phyloP scores from a whole-genome alignment of 306 rosid species.

The Quercus variabilis region DNA sequence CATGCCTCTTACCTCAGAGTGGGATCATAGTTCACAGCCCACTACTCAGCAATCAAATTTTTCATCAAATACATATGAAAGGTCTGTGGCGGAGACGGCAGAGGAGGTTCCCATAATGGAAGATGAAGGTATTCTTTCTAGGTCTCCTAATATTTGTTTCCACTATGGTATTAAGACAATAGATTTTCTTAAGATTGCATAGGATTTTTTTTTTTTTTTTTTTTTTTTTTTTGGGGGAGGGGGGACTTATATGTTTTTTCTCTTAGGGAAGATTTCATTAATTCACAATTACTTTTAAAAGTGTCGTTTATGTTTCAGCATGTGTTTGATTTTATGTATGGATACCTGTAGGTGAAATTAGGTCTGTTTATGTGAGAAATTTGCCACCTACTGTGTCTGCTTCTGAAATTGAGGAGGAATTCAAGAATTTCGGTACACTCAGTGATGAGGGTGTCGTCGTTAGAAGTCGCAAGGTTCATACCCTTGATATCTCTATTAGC shows the following conservation, averaged over 20 bases:
- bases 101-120: conserved; percentile 35
- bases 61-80: conserved; percentile 26
- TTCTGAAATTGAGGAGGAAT: conserved; percentile 80
- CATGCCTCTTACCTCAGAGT: conserved; percentile 33
- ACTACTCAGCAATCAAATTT: conserved; percentile 26
- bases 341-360: conserved; percentile 56
- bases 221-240: too few species aligned
- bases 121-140: conserved; percentile 41
- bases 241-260: neutral
- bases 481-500: conserved; percentile 14
- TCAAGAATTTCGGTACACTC: conserved; percentile 76
- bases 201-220: neutral
- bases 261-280: neutral
- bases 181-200: neutral
- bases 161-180: neutral
- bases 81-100: conserved; percentile 31
- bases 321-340: neutral
- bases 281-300: neutral
- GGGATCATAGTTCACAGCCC: conserved; percentile 32
- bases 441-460: conserved; percentile 82
- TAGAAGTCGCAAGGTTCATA: conserved; percentile 85
- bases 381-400: conserved; percentile 71
- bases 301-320: neutral
- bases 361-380: conserved; percentile 92
- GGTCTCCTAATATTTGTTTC: neutral